phyloP scores from a whole-genome alignment of 1,284 basidiomycete species.

The Volvariella surrecta region DNA sequence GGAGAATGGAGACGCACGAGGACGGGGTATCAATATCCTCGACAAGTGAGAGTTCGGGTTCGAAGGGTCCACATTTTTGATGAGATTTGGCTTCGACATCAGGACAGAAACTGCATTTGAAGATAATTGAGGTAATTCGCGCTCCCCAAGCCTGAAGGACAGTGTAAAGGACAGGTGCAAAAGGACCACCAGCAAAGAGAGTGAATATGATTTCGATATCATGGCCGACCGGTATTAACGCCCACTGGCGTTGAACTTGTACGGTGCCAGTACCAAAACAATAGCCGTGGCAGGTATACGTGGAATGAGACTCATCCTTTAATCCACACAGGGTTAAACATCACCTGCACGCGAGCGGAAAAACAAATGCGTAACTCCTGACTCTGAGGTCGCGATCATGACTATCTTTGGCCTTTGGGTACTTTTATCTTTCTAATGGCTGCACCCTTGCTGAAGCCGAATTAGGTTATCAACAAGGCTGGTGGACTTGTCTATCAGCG shows the following conservation, averaged over 20 bases:
- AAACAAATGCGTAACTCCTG: slow-evolving; percentile 8
- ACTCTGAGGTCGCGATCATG: slow-evolving; percentile 44
- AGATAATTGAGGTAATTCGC: slow-evolving; percentile 43
- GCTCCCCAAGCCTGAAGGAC: slow-evolving; percentile 25
- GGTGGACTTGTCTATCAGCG: slow-evolving; percentile 94
- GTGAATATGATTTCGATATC: too few relatives aligned
- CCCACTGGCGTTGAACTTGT: too few relatives aligned
- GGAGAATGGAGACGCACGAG: slow-evolving; percentile 41
- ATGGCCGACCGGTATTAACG: too few relatives aligned
- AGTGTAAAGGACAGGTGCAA: neutral
- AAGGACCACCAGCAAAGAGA: slow-evolving; percentile 5
- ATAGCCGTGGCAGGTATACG: neutral
- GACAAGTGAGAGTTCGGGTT: slow-evolving; percentile 69
- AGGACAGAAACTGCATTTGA: slow-evolving; percentile 42
- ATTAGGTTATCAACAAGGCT: slow-evolving; percentile 95
- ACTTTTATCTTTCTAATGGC: neutral
- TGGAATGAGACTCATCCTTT: too few relatives aligned
- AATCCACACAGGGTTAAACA: too few relatives aligned
- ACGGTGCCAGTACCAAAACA: too few relatives aligned
- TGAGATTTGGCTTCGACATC: slow-evolving; percentile 48
- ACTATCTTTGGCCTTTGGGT: slow-evolving; percentile 81
- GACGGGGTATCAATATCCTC: slow-evolving; percentile 75
- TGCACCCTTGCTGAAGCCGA: neutral
- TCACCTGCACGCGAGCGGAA: too few relatives aligned
- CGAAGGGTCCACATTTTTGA: slow-evolving; percentile 54